Conservation (phyloP, 2,329 filamentous ascomycete genomes). For the Alternaria arbusti region DNA sequence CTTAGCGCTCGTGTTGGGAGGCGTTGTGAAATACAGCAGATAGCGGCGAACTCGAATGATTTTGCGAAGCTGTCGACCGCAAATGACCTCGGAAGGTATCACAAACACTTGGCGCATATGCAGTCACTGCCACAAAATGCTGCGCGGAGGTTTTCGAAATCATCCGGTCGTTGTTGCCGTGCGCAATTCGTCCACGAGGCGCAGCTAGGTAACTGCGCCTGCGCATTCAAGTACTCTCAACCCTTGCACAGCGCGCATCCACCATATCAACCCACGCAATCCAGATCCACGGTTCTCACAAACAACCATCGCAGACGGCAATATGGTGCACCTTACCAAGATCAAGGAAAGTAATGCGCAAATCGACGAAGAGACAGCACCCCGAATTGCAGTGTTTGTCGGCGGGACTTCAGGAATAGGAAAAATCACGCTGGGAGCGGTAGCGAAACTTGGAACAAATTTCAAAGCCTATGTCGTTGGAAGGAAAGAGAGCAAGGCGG, state of each 20-base stretch:
- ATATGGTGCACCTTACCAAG: not conserved
- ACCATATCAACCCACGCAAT: not conserved
- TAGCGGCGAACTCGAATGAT: not conserved
- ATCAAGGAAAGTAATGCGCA: constrained; percentile 40
- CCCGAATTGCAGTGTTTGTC: constrained; percentile 53
- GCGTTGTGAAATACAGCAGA: not conserved
- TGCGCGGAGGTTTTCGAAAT: not conserved
- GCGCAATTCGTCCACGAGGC: not conserved
- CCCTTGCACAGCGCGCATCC: not conserved
- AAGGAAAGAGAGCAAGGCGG: constrained; percentile 46
- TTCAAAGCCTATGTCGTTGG: constrained; percentile 55
- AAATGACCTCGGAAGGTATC: not conserved
- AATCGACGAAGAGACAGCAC: constrained; percentile 48
- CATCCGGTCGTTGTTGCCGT: not conserved
- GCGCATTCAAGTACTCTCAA: not conserved
- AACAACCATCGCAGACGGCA: no score
- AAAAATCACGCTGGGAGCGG: constrained; percentile 43
- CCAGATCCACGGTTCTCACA: no score
- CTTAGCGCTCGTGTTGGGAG: not conserved
- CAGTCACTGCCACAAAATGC: not conserved
- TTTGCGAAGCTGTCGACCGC: not conserved
- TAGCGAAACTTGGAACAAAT: constrained; percentile 34
- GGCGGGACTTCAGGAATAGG: constrained; percentile 59
- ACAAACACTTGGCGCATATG: not conserved
- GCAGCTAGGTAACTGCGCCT: not conserved